These are phyloP conservation scores for Peterozyma xylosa DNA, from an alignment of 805 yeast genomes.

Conservation along the genomic window DNA sequence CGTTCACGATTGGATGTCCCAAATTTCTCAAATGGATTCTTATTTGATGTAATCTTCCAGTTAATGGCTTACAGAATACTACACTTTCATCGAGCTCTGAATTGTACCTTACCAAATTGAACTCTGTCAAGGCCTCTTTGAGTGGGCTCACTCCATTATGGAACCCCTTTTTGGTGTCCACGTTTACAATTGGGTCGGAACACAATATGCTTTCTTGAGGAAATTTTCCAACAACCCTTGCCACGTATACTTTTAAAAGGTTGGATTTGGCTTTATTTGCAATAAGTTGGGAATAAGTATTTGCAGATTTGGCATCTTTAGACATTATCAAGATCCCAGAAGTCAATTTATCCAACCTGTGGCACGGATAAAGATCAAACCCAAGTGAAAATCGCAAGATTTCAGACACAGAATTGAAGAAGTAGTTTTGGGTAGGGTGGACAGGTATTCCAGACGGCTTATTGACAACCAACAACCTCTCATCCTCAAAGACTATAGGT, in stretches of 20 bases:
- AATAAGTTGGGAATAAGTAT: slow-evolving; percentile 24
- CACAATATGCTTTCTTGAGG: slow-evolving; percentile 22
- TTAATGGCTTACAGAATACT: slow-evolving; percentile 39
- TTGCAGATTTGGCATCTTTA: slow-evolving; percentile 25
- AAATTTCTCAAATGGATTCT: slow-evolving; percentile 45
- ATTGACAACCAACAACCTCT: slow-evolving; percentile 32
- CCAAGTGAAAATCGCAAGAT: slow-evolving; percentile 26
- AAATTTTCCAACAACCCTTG: slow-evolving; percentile 35
- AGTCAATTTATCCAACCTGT: slow-evolving; percentile 44
- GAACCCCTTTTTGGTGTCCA: slow-evolving; percentile 22
- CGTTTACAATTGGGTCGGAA: slow-evolving; percentile 28
- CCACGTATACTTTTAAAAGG: slow-evolving; percentile 35
- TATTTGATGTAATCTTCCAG: slow-evolving; percentile 53
- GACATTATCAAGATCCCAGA: slow-evolving; percentile 43
- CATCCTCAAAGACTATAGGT: slow-evolving; percentile 26
- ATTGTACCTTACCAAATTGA: slow-evolving; percentile 9
- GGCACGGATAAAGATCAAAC: slow-evolving; percentile 26
- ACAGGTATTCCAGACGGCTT: slow-evolving; percentile 50
- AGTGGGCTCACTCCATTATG: slow-evolving; percentile 14
- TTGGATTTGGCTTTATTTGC: slow-evolving; percentile 13
- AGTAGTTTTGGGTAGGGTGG: slow-evolving; percentile 41
- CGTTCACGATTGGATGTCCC: slow-evolving; percentile 28
- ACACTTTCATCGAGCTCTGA: slow-evolving; percentile 26
- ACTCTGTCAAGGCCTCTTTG: slow-evolving; percentile 13
- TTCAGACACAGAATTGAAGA: slow-evolving; percentile 35